Evolutionary conservation across 352 stramenopile genomes (phyloP).

Genomic region (Phytophthora cryptogea): DNA sequence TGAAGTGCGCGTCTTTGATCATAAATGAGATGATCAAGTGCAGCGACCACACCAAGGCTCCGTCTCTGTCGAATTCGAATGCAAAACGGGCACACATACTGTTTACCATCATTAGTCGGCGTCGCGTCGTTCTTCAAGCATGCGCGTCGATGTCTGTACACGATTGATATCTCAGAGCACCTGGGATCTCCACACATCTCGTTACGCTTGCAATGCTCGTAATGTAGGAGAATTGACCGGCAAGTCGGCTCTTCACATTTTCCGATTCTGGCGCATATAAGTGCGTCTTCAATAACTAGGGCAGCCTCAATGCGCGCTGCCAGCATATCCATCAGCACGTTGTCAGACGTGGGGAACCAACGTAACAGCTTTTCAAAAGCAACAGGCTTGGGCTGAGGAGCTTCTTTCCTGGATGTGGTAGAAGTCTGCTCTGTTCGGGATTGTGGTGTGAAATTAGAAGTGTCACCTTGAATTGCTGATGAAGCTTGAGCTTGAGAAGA

Average conservation of each 20-base stretch:
- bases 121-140: slow-evolving; percentile 31
- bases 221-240: slow-evolving; percentile 31
- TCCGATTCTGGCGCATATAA: slow-evolving; percentile 38
- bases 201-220: slow-evolving; percentile 41
- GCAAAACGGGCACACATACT: slow-evolving; percentile 45
- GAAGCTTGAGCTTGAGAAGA: slow-evolving; percentile 5
- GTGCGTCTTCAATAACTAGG: slow-evolving; percentile 44
- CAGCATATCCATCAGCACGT: slow-evolving; percentile 29
- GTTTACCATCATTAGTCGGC: slow-evolving; percentile 11
- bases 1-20: slow-evolving; percentile 34
- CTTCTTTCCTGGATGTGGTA: not conserved
- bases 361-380: slow-evolving; percentile 36
- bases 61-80: slow-evolving; percentile 43
- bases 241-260: slow-evolving; percentile 39
- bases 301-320: slow-evolving; percentile 31
- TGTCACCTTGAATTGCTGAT: not conserved
- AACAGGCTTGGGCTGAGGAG: slow-evolving; percentile 8
- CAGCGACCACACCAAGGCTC: slow-evolving; percentile 30
- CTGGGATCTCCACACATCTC: slow-evolving; percentile 33
- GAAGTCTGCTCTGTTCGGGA: not conserved
- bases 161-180: slow-evolving; percentile 29
- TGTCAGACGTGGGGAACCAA: slow-evolving; percentile 39
- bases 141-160: slow-evolving; percentile 33
- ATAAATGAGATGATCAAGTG: slow-evolving; percentile 39
- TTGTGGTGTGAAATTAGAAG: not conserved